These are phyloP conservation scores for Pythium apleroticum DNA, from an alignment of 352 stramenopile genomes.

Conservation along the genomic window DNA sequence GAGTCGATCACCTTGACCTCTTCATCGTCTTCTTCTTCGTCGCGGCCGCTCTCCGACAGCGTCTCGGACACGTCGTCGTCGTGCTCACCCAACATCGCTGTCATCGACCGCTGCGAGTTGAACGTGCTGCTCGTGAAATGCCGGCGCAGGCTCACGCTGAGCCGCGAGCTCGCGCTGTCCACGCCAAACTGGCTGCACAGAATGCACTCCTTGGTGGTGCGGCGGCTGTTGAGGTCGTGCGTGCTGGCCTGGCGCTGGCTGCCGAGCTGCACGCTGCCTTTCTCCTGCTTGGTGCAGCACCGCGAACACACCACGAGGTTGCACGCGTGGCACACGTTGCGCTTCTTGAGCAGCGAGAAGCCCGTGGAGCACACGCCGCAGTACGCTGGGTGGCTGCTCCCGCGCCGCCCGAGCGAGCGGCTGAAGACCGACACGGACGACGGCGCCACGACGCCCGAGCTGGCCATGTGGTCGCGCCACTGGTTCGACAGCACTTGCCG, in stretches of 20 bases:
- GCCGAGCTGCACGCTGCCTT: conserved; percentile 1
- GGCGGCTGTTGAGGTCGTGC: conserved; percentile 20
- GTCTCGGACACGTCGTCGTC: conserved; percentile 26
- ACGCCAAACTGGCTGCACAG: conserved; percentile 60
- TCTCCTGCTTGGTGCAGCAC: conserved; percentile 37
- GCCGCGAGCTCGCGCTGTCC: conserved; percentile 26
- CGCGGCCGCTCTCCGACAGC: conserved; percentile 5
- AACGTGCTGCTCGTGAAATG: conserved; percentile 35
- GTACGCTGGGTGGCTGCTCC: conserved; percentile 30
- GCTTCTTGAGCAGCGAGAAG: conserved; percentile 68
- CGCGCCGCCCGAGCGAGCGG: conserved; percentile 22
- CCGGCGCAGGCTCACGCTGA: conserved; percentile 31
- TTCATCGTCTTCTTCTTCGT: conserved; percentile 7
- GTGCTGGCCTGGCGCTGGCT: conserved; percentile 10
- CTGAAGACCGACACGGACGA: conserved; percentile 30
- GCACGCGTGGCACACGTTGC: conserved; percentile 56
- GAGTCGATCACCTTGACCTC: conserved; percentile 18
- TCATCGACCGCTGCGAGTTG: conserved; percentile 26
- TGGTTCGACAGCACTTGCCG: conserved; percentile 55
- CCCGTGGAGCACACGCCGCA: conserved; percentile 57
- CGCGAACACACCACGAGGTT: conserved; percentile 51
- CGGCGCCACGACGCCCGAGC: conserved; percentile 18
- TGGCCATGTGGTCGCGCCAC: conserved; percentile 48
- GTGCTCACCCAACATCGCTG: conserved; percentile 17
- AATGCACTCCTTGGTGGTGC: conserved; percentile 45